Evolutionary conservation across 1,284 basidiomycete species (phyloP), one percentile per base, ranked within the genome.

Genomic region (Mycosarcoma maydis): DNA sequence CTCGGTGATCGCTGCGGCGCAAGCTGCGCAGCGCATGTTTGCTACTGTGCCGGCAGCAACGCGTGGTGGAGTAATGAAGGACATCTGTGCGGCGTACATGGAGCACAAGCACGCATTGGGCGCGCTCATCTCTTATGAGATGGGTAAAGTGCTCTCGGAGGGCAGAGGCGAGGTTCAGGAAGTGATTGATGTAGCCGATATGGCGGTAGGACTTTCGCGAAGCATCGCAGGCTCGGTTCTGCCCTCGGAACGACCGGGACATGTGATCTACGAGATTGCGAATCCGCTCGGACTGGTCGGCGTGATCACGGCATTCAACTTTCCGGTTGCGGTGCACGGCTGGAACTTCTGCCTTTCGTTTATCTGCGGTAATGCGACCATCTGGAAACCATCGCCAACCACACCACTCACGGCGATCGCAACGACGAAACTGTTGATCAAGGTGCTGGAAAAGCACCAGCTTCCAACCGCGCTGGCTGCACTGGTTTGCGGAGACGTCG

Each of bases 241-340:
- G 23, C 75, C 77, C 2, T 69, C 62, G 13, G 77, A 80, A 48
- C 57, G 77, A 8, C 62, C 60, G 3, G 73, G 70, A 10, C 69
- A 71, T 40, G 53, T 71, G 16, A 71, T 75, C 39, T 73, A 75
- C 53, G 73, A 75, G 46, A 46, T 94, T 5, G 90, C 92, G 16
- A 96, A 96, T 80, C 94, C 94, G 13, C 86, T 98, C 4, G 94
- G 94, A 16, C 88, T 94, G 3, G 89, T 96, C n/a, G 93, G 88
- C 4, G 90, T 97, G 9, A 84, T 96, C 49, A 91, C 84, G 0
- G 93, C 93, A 0, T 95, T 95, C 85, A 96, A 96, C 82, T 96
- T 96, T 82, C 94, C 94, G 8, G 90, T 94, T 40, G 91, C 92
- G 39, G 60, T 74, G 14, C 72, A 61, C 33, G 72, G 45, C 48